Conservation (phyloP, 768 basidiomycete genomes). For the Rhodotorula toruloides region DNA sequence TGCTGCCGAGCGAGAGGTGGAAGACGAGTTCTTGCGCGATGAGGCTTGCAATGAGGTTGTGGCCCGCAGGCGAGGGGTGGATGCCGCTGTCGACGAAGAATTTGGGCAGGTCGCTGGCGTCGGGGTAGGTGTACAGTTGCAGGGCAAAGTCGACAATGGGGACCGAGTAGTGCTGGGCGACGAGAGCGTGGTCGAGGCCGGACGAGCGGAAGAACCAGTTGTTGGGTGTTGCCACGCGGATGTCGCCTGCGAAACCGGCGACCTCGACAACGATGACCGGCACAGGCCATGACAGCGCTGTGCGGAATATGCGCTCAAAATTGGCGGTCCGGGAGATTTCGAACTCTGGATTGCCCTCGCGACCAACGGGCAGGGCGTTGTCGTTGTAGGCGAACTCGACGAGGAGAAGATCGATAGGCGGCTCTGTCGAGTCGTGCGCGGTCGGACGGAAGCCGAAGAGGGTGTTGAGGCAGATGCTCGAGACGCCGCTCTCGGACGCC, state of each 20-base stretch:
- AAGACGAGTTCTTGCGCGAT: neutral
- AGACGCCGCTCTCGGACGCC: neutral
- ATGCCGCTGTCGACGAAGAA: neutral
- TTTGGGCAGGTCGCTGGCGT: neutral
- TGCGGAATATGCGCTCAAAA: neutral
- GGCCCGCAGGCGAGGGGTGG: neutral
- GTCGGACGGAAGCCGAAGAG: neutral
- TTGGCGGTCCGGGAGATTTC: neutral
- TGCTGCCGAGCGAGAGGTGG: neutral
- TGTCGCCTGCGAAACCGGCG: neutral
- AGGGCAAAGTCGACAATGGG: neutral
- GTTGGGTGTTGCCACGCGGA: neutral
- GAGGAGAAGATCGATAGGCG: neutral
- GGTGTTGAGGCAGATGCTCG: slow-evolving; percentile 3
- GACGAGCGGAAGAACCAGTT: neutral
- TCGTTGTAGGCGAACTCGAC: slow-evolving; percentile 5
- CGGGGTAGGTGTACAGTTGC: neutral
- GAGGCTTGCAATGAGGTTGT: neutral
- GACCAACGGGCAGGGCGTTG: neutral
- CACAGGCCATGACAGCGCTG: neutral
- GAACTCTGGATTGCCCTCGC: neutral
- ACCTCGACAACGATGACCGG: neutral
- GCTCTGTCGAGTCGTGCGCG: neutral
- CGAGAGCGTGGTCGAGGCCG: neutral
- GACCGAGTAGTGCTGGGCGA: neutral